These are phyloP conservation scores for Sporothrix brunneoviolacea DNA, from an alignment of 2,329 filamentous ascomycete species.

Conservation along the genomic window DNA sequence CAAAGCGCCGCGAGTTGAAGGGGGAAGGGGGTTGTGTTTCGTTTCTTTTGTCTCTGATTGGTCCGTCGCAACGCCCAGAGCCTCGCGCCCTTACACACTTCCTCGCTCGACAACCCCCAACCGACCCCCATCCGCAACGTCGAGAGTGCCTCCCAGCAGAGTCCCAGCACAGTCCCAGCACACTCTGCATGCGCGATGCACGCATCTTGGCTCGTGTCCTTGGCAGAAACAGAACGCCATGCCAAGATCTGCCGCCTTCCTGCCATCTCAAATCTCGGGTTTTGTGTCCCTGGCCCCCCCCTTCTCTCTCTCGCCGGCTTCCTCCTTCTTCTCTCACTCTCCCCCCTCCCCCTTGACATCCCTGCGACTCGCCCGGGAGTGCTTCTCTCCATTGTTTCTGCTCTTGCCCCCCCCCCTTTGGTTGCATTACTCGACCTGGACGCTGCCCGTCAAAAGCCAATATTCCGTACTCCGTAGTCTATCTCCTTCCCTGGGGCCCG, in stretches of 20 bases:
- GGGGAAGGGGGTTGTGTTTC: constrained; percentile 6
- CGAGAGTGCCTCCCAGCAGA: too few relatives aligned
- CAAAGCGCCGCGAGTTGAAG: not conserved
- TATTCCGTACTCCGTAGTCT: too few relatives aligned
- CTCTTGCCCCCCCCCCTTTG: not conserved
- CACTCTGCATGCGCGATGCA: too few relatives aligned
- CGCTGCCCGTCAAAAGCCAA: too few relatives aligned
- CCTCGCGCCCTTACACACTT: constrained; percentile 4
- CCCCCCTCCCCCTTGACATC: not conserved
- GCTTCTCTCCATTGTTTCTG: not conserved
- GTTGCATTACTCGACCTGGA: not conserved
- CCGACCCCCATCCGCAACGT: too few relatives aligned
- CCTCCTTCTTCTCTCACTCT: not conserved
- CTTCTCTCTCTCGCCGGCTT: not conserved
- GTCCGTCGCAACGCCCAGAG: not conserved
- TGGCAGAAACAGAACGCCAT: constrained; percentile 5
- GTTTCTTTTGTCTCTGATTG: constrained; percentile 14
- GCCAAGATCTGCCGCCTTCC: not conserved
- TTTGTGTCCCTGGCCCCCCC: not conserved
- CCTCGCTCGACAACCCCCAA: too few relatives aligned
- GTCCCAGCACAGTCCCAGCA: too few relatives aligned
- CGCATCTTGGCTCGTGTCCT: not conserved
- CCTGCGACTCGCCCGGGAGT: constrained; percentile 3
- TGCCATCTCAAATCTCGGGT: not conserved
- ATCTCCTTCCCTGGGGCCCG: not conserved